Base-by-base conservation (phyloP, 345 rosid species). In the Citrus trifoliata region DNA sequence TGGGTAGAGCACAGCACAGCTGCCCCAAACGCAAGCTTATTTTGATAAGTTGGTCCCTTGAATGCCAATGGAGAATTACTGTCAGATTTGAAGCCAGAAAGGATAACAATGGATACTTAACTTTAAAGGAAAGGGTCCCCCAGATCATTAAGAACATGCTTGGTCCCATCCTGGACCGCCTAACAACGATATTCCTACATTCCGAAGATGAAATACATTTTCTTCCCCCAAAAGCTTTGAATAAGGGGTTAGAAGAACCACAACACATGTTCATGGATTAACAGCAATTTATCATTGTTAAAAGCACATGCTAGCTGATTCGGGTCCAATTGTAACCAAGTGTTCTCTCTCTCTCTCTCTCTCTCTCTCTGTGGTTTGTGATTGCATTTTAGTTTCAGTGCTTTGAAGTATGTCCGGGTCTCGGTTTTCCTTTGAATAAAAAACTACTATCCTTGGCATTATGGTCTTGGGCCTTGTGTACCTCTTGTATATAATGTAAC, bases 141-240 rank as follows among this genome's bases (percentile, higher is more conserved):
- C 18, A 4, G 18, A 46, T 46, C 51, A 13, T 35, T n/a, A n/a
- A 48, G 70, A 32, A 4, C 16, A 35, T 67, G 16, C 7, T 38
- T 56, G 74, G 68, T 51, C 78, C 64, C 68, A 59, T 67, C 22
- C 70, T 35, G 56, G 74, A 59, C 80, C 83, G 66, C 56, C 62
- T 42, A 60, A 56, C 21, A 60, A 59, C 14, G 48, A 66, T 40
- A 71, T 80, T 60, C 70, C 65, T 40, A 58, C 19, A 32, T 69
- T 72, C 25, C 12, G 70, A 37, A 42, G 74, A 38, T 58, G 70
- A 55, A 19, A 61, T 28, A 24, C 25, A 32, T 27, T 37, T 30
- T 30, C 58, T 9, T 32, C 71, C 59, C 59, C 46, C 30, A 80
- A 72, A 35, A 76, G 40, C 61, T 69, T 48, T 51, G 74, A 80